A percentile compares a stretch with the other conserved stretches of the same genome.
These are phyloP conservation scores for Geosmithia flava DNA, from an alignment of 2,329 filamentous ascomycete genomes.

Conservation along the genomic window DNA sequence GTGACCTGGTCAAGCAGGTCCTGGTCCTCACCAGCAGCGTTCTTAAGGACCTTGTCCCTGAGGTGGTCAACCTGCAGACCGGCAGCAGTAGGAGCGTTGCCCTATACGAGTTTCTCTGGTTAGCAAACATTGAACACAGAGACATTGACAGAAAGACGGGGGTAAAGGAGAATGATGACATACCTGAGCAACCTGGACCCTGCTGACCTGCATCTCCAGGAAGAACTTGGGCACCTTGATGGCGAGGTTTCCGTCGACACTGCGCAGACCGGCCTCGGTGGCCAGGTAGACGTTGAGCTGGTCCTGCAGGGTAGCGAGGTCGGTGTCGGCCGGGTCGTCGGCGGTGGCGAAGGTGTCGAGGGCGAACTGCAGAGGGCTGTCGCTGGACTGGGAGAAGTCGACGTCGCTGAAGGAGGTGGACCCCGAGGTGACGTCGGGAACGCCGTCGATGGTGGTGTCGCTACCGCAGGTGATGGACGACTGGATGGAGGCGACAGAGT, in stretches of 20 bases:
- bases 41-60: constrained; percentile 43
- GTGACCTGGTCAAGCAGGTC: constrained; percentile 39
- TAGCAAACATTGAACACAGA: too few relatives aligned
- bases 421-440: constrained; percentile 44
- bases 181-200: constrained; percentile 43
- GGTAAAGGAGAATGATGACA: too few relatives aligned
- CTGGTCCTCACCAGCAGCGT: constrained; percentile 35
- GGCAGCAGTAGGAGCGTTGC: constrained; percentile 35
- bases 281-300: constrained; percentile 43
- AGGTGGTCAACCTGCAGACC: constrained; percentile 43
- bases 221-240: constrained; percentile 56
- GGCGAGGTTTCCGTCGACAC: constrained; percentile 35
- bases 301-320: constrained; percentile 39
- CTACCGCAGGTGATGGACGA: constrained; percentile 35
- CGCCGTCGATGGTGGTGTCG: constrained; percentile 33
- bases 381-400: constrained; percentile 38
- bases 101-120: constrained; percentile 10
- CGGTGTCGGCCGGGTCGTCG: constrained; percentile 30
- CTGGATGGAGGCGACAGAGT: constrained; percentile 27
- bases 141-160: too few relatives aligned
- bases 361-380: constrained; percentile 39
- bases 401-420: constrained; percentile 36
- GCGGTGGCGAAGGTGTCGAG: constrained; percentile 39
- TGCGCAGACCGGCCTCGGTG: constrained; percentile 46
- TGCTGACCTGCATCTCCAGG: constrained; percentile 42